phyloP scores from a whole-genome alignment of 768 basidiomycete genomes.

The Rubroboletus satanas region DNA sequence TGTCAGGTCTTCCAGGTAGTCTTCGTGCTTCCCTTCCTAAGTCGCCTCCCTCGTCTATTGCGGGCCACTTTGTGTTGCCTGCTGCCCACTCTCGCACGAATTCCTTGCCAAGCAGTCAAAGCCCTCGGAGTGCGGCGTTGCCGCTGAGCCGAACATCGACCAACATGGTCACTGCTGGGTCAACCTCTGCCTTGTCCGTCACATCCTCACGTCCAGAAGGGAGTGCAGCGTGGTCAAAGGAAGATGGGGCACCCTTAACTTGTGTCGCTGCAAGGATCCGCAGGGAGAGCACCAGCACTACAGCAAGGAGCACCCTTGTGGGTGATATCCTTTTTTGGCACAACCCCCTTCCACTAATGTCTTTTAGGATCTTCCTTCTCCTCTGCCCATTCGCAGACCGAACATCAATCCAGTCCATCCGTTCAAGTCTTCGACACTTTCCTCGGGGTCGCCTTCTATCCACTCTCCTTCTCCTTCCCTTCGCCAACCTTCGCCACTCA shows the following conservation, averaged over 20 bases:
- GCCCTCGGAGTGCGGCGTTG: constrained; percentile 32
- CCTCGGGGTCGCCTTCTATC: constrained; percentile 46
- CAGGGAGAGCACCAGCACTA: constrained; percentile 47
- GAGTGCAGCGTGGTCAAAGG: constrained; percentile 35
- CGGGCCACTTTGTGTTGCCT: constrained; percentile 45
- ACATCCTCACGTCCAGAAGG: constrained; percentile 39
- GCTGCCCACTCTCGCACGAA: constrained; percentile 33
- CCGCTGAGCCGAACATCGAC: constrained; percentile 36
- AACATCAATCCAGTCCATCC: constrained; percentile 41
- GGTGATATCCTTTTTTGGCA: background rate
- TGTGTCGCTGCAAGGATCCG: constrained; percentile 44
- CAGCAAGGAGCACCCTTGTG: constrained; percentile 32
- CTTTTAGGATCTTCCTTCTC: constrained; percentile 36
- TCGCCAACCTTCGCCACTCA: constrained; percentile 44
- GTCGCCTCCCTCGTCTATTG: constrained; percentile 41
- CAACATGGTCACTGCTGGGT: constrained; percentile 28
- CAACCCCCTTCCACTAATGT: constrained; percentile 3
- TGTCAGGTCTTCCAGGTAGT: constrained; percentile 41
- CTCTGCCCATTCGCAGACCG: constrained; percentile 44
- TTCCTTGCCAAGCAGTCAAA: constrained; percentile 37
- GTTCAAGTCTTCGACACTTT: constrained; percentile 50
- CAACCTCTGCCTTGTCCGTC: constrained; percentile 39
- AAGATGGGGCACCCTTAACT: constrained; percentile 33
- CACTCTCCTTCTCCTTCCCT: constrained; percentile 48
- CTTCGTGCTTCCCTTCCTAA: constrained; percentile 45